These are phyloP conservation scores for Miscanthus lutarioriparius DNA, from an alignment of 176 grass and related monocot genomes.

Conservation along the genomic window DNA sequence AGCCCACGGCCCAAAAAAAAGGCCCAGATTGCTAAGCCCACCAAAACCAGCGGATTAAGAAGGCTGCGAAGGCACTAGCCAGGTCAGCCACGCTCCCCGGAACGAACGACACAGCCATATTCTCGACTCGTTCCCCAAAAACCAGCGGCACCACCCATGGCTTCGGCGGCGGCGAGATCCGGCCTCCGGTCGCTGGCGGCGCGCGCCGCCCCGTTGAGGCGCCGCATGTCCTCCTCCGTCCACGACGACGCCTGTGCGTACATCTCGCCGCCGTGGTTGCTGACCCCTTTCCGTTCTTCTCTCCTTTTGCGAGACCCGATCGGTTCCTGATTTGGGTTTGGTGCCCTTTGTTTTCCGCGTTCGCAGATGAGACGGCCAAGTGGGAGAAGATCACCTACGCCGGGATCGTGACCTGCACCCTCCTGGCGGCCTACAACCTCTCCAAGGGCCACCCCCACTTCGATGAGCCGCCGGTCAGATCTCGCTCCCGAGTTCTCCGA, in stretches of 20 bases:
- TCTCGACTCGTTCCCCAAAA: slow-evolving; percentile 6
- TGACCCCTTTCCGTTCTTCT: neutral
- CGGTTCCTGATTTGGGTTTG: slow-evolving; percentile 9
- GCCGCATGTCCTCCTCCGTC: slow-evolving; percentile 66
- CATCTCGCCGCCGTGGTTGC: neutral
- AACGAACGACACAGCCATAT: neutral
- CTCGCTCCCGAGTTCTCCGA: neutral
- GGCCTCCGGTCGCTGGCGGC: slow-evolving; percentile 58
- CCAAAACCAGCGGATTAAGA: neutral
- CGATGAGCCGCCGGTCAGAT: slow-evolving; percentile 67
- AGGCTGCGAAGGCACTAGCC: neutral
- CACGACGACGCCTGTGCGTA: slow-evolving; percentile 78
- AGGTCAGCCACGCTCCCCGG: slow-evolving; percentile 9
- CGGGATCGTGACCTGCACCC: slow-evolving; percentile 66
- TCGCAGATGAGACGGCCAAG: slow-evolving; percentile 79
- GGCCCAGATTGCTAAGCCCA: neutral
- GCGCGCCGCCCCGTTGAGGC: slow-evolving; percentile 37
- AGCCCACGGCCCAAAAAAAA: neutral
- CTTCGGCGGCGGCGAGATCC: slow-evolving; percentile 68
- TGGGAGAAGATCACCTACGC: slow-evolving; percentile 97
- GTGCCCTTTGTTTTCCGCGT: neutral
- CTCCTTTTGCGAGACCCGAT: slow-evolving; percentile 6
- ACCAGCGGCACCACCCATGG: slow-evolving; percentile 48
- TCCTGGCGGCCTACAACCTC: slow-evolving; percentile 61
- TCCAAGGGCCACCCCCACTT: slow-evolving; percentile 86